These are phyloP conservation scores for Amaranthus tricolor DNA, from an alignment of 179 eudicot species.

Conservation along the genomic window DNA sequence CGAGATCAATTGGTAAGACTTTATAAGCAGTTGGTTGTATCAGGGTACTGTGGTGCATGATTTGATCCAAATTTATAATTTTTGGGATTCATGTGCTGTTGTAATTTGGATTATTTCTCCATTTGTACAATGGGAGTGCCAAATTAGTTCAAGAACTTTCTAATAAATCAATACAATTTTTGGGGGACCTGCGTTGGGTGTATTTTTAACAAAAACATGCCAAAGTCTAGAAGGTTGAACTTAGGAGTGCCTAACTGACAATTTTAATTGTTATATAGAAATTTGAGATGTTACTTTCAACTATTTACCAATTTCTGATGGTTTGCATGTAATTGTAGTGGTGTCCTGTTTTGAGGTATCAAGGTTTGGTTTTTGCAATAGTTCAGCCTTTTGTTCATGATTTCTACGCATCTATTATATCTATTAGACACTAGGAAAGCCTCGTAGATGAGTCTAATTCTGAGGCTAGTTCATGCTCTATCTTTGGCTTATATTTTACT, in stretches of 20 bases:
- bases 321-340: neutral
- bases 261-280: neutral
- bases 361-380: neutral
- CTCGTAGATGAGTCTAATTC: neutral
- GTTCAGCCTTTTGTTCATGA: neutral
- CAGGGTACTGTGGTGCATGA: neutral
- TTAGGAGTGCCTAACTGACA: neutral
- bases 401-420: neutral
- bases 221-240: neutral
- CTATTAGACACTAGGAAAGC: neutral
- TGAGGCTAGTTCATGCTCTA: neutral
- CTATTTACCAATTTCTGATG: neutral
- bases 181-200: neutral
- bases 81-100: neutral
- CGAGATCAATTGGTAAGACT: neutral
- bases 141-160: neutral
- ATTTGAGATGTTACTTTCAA: neutral
- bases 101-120: neutral
- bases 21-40: neutral
- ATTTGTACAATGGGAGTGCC: neutral
- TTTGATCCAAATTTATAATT: neutral
- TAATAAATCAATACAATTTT: neutral
- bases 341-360: neutral
- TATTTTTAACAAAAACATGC: neutral
- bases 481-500: neutral